phyloP scores from a whole-genome alignment of 2,329 filamentous ascomycete genomes.

The Arthrocladium fulminans region DNA sequence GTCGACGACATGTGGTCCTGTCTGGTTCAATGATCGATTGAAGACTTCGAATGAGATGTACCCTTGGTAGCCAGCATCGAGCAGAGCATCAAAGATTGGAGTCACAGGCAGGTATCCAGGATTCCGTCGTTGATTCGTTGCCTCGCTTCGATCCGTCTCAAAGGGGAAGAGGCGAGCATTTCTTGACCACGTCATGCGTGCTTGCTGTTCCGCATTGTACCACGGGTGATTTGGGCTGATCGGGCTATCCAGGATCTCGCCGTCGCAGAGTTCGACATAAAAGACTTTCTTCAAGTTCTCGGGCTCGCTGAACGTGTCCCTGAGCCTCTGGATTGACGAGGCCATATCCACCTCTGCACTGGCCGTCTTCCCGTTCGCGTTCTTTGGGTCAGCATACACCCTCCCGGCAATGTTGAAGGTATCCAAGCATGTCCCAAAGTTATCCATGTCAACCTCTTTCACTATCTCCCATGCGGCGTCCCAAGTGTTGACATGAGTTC shows the following conservation, averaged over 20 bases:
- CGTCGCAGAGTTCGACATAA: conserved; percentile 69
- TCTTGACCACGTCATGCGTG: conserved; percentile 68
- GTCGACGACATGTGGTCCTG: conserved; percentile 12
- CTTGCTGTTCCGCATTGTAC: conserved; percentile 49
- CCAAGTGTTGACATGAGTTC: conserved; percentile 62
- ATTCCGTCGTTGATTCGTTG: conserved; percentile 31
- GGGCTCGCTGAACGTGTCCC: conserved; percentile 43
- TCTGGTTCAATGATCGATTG: conserved; percentile 18
- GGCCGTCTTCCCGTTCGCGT: conserved; percentile 41
- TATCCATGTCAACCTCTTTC: conserved; percentile 53
- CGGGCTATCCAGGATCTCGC: conserved; percentile 52
- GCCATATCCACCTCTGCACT: conserved; percentile 49
- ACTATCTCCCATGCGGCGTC: conserved; percentile 63
- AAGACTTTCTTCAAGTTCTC: conserved; percentile 52
- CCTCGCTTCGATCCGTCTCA: conserved; percentile 36
- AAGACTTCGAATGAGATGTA: conserved; percentile 22
- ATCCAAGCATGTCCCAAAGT: conserved; percentile 70
- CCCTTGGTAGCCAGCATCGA: conserved; percentile 51
- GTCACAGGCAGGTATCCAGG: conserved; percentile 58
- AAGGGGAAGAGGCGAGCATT: conserved; percentile 66
- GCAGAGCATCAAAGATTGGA: conserved; percentile 52
- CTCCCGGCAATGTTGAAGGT: conserved; percentile 68
- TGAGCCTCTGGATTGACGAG: conserved; percentile 47
- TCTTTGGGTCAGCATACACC: conserved; percentile 60
- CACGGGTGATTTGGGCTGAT: conserved; percentile 50